Percentiles rank a stretch among this genome's conserved stretches.
Evolutionary conservation across 257 asterid genomes (phyloP).

Genomic region (Sherardia arvensis): DNA sequence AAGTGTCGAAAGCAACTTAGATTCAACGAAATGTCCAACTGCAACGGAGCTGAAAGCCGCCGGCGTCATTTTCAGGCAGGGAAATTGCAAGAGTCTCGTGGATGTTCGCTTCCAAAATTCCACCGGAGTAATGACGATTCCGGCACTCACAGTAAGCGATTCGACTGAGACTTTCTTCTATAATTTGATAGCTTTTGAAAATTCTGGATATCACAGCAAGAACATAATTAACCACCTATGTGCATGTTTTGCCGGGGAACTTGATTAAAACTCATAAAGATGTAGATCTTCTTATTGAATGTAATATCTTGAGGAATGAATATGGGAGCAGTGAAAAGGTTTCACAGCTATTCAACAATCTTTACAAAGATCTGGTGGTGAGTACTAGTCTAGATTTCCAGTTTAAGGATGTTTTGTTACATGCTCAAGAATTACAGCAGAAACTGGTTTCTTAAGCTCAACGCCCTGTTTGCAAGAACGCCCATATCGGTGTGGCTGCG

Average conservation of each 20-base stretch:
- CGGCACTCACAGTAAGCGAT: slow-evolving; percentile 11
- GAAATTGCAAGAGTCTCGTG: not conserved
- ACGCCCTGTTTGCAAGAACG: not conserved
- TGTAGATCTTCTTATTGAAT: slow-evolving; percentile 14
- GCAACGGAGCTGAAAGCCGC: not conserved
- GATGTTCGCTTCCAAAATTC: slow-evolving; percentile 6
- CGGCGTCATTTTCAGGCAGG: too few relatives aligned
- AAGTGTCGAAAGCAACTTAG: not conserved
- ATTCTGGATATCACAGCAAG: slow-evolving; percentile 11
- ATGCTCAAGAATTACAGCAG: slow-evolving; percentile 17
- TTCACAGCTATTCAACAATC: slow-evolving; percentile 24
- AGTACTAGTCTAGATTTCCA: slow-evolving; percentile 15
- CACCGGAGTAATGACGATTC: slow-evolving; percentile 15
- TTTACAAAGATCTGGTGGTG: not conserved
- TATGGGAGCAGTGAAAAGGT: slow-evolving; percentile 14
- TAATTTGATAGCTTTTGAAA: slow-evolving; percentile 3
- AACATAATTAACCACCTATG: slow-evolving; percentile 23
- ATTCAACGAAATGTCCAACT: not conserved
- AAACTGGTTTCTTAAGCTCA: slow-evolving; percentile 5
- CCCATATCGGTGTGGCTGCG: too few relatives aligned
- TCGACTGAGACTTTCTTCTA: slow-evolving; percentile 20
- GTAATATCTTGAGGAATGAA: slow-evolving; percentile 7
- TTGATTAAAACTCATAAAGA: slow-evolving; percentile 19
- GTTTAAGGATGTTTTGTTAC: slow-evolving; percentile 7
- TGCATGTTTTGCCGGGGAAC: slow-evolving; percentile 22